A percentile compares a stretch with the other conserved stretches of the same genome.
These are phyloP conservation scores for Dionaea muscipula DNA, from an alignment of 179 eudicot species.

Conservation along the genomic window DNA sequence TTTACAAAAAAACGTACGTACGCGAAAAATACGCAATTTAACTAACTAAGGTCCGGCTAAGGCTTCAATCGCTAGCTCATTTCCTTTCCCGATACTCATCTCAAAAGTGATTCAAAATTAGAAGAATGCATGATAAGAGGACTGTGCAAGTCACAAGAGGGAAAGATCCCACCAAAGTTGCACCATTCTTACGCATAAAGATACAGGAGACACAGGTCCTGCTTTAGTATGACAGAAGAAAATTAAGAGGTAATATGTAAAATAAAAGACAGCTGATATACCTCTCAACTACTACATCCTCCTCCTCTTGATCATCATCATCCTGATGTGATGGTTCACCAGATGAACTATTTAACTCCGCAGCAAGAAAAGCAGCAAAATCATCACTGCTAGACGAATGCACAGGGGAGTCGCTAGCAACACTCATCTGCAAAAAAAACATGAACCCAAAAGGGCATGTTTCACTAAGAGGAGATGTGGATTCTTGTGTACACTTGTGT, in stretches of 20 bases:
- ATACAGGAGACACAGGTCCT: not conserved
- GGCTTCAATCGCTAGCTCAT: too few relatives aligned
- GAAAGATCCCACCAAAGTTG: too few relatives aligned
- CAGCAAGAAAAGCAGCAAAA: constrained; percentile 65
- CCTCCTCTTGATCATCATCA: constrained; percentile 19
- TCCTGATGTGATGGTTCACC: constrained; percentile 36
- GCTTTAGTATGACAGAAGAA: not conserved
- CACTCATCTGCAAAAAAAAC: constrained; percentile 25
- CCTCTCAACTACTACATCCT: constrained; percentile 21
- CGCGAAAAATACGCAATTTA: too few relatives aligned
- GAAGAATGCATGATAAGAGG: too few relatives aligned
- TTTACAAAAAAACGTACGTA: too few relatives aligned
- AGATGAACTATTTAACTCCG: constrained; percentile 38
- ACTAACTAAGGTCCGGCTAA: too few relatives aligned
- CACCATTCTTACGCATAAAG: too few relatives aligned
- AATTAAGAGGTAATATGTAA: not conserved
- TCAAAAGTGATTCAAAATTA: too few relatives aligned
- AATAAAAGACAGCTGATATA: constrained; percentile 13
- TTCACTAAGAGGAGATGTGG: not conserved
- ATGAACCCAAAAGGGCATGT: not conserved
- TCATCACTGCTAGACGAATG: constrained; percentile 84
- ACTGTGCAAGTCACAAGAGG: too few relatives aligned
- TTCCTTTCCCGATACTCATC: too few relatives aligned
- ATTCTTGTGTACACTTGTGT: too few relatives aligned
- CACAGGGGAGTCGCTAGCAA: constrained; percentile 56